Conservation (phyloP, 1,139 yeast genomes). For the Nadsonia commutata region DNA sequence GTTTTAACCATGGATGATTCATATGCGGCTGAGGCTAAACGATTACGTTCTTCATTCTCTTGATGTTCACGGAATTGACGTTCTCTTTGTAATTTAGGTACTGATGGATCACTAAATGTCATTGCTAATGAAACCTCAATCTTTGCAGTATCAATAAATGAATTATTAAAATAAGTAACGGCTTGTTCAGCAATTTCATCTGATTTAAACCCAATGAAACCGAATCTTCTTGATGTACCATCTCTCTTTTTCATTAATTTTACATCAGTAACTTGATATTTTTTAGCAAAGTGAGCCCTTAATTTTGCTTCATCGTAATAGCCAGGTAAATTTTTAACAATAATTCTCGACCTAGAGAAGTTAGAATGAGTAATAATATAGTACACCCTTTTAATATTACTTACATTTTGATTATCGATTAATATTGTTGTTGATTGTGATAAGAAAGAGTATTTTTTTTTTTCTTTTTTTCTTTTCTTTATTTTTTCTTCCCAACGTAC, state of each 20-base stretch:
- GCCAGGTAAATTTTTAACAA: conserved; percentile 84
- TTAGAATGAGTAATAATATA: not conserved
- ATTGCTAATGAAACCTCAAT: conserved; percentile 73
- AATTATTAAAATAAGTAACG: conserved; percentile 55
- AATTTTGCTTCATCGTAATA: conserved; percentile 68
- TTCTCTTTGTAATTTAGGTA: conserved; percentile 58
- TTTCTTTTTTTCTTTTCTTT: not conserved
- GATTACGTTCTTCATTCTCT: conserved; percentile 21
- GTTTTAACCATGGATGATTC: conserved; percentile 28
- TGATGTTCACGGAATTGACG: conserved; percentile 34
- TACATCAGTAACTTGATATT: conserved; percentile 57
- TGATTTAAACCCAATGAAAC: conserved; percentile 73
- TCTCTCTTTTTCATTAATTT: conserved; percentile 63
- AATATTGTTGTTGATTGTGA: not conserved
- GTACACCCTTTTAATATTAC: not conserved
- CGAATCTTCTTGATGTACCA: conserved; percentile 87
- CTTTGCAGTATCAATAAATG: conserved; percentile 72
- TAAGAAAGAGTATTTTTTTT: not conserved
- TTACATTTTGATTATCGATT: conserved; percentile 1
- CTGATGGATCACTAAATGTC: conserved; percentile 70
- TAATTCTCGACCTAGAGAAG: conserved; percentile 57
- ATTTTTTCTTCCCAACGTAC: not conserved
- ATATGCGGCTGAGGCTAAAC: conserved; percentile 11
- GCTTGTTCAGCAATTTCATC: conserved; percentile 66
- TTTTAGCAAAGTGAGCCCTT: conserved; percentile 46